A percentile compares a stretch with the other conserved stretches of the same genome.
phyloP scores from a whole-genome alignment of 306 rosid genomes.

The Prunus davidiana region DNA sequence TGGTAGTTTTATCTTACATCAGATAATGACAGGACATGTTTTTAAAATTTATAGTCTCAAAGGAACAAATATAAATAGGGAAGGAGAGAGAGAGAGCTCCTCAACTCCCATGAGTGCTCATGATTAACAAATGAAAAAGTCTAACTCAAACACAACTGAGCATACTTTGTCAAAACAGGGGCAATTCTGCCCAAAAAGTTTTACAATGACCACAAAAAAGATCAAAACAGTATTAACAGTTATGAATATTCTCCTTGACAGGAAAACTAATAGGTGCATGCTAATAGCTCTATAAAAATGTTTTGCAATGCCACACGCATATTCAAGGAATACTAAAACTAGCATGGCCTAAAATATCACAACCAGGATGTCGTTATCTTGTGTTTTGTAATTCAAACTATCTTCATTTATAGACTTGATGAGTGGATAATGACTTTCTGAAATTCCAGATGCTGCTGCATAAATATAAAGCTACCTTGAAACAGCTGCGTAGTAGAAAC shows the following conservation, averaged over 20 bases:
- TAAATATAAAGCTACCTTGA: too few species aligned
- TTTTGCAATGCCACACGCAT: background rate
- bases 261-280: background rate
- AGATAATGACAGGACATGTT: background rate
- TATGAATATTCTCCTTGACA: background rate
- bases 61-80: background rate
- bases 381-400: background rate
- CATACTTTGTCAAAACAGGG: background rate
- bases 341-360: too few species aligned
- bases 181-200: too few species aligned
- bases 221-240: background rate
- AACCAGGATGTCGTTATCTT: background rate
- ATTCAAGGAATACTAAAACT: background rate
- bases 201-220: too few species aligned
- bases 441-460: too few species aligned
- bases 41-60: too few species aligned
- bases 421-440: too few species aligned
- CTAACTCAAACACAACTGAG: background rate
- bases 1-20: background rate
- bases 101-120: background rate
- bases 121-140: background rate
- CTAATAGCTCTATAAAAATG: background rate
- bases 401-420: background rate
- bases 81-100: background rate
- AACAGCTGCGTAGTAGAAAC: too few species aligned